phyloP scores from a whole-genome alignment of 805 yeast genomes.

The Candida vaughaniae region DNA sequence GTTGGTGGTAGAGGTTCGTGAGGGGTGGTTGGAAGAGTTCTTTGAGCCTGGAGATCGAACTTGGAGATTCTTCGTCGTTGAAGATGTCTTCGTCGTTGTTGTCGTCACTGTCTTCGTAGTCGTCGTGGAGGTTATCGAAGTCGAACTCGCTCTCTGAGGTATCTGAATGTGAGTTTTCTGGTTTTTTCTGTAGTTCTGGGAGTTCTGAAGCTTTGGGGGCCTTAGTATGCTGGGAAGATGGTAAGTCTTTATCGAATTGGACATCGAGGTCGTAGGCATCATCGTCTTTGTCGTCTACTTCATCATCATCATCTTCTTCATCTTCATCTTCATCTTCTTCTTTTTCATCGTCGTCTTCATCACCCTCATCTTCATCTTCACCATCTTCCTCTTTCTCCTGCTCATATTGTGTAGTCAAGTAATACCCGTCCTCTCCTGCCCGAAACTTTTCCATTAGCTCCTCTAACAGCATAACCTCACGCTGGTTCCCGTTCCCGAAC shows the following conservation, averaged over 20 bases:
- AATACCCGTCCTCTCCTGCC: conserved; percentile 42
- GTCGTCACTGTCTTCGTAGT: conserved; percentile 39
- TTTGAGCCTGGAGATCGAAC: conserved; percentile 36
- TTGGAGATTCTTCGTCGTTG: conserved; percentile 17
- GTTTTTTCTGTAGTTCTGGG: background rate
- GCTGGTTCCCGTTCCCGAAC: conserved; percentile 61
- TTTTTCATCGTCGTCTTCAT: conserved; percentile 14
- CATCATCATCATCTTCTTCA: conserved; percentile 1
- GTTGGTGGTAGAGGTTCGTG: conserved; percentile 30
- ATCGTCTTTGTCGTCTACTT: no score
- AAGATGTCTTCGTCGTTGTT: conserved; percentile 21
- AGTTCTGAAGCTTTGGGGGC: background rate
- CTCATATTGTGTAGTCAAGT: conserved; percentile 71
- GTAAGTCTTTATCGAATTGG: conserved; percentile 15
- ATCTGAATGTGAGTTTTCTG: conserved; percentile 8
- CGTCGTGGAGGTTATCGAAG: conserved; percentile 46
- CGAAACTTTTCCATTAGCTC: conserved; percentile 46
- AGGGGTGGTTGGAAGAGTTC: conserved; percentile 65
- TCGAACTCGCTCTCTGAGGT: conserved; percentile 42
- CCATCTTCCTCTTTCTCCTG: conserved; percentile 16
- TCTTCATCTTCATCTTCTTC: conserved; percentile 12
- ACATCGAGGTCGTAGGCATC: conserved; percentile 16
- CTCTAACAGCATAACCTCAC: conserved; percentile 49
- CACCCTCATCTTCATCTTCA: conserved; percentile 13
- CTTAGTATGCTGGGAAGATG: no score